phyloP scores from a whole-genome alignment of 2,329 filamentous ascomycete genomes.

The Colletotrichum cuscutae region DNA sequence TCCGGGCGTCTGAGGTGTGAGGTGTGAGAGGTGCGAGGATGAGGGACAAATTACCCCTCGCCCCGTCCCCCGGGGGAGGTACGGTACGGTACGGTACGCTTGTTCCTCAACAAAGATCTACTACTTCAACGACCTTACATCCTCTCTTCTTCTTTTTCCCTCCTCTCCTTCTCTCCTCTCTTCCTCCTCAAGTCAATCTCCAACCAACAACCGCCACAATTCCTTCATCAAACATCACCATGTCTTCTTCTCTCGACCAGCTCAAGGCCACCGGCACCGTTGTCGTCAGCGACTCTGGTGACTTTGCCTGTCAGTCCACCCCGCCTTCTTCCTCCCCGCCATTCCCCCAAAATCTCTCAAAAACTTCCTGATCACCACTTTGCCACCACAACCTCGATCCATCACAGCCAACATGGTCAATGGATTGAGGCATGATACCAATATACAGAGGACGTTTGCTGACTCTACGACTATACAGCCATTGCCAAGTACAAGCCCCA shows the following conservation, averaged over 20 bases:
- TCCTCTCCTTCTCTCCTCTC: neutral
- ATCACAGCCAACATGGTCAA: neutral
- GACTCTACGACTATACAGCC: slow-evolving; percentile 61
- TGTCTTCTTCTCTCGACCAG: slow-evolving; percentile 94
- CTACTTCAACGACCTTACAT: slow-evolving; percentile 25
- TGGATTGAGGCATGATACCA: neutral
- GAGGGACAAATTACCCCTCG: slow-evolving; percentile 24
- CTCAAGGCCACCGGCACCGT: slow-evolving; percentile 97
- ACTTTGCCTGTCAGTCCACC: slow-evolving; percentile 77
- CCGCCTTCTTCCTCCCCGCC: slow-evolving; percentile 13
- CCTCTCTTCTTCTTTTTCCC: slow-evolving; percentile 20
- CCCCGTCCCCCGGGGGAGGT: neutral
- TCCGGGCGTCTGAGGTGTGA: slow-evolving; percentile 2
- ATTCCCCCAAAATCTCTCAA: slow-evolving; percentile 14
- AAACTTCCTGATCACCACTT: neutral
- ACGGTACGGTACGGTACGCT: neutral
- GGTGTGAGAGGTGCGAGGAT: neutral
- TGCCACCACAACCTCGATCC: slow-evolving; percentile 5
- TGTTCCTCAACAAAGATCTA: slow-evolving; percentile 13
- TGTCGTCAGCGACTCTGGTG: slow-evolving; percentile 96
- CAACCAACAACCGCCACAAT: slow-evolving; percentile 18
- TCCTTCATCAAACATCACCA: slow-evolving; percentile 50
- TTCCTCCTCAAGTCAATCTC: slow-evolving; percentile 11
- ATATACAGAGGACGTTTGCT: slow-evolving; percentile 10
- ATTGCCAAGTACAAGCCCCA: slow-evolving; percentile 99